These are phyloP conservation scores for Yamadazyma epiphylla DNA, from an alignment of 1,139 yeast species.

Conservation along the genomic window DNA sequence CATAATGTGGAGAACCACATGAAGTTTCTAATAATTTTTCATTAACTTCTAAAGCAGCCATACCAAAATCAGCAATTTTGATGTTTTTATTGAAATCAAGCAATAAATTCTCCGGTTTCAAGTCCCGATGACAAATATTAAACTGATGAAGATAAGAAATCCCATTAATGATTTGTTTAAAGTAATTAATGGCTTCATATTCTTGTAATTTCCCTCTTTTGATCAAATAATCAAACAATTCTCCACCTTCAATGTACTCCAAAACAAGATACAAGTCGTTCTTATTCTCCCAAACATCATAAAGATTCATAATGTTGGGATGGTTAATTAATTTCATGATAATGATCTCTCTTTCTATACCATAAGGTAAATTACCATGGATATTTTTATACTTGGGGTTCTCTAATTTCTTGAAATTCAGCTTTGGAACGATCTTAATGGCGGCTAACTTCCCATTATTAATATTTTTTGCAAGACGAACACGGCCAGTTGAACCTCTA, in stretches of 20 bases:
- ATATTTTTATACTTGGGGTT: conserved; percentile 44
- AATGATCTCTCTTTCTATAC: conserved; percentile 94
- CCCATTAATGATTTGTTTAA: conserved; percentile 89
- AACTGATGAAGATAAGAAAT: conserved; percentile 91
- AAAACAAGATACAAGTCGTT: conserved; percentile 86
- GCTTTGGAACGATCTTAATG: conserved; percentile 91
- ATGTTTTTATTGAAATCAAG: conserved; percentile 84
- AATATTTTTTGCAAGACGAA: conserved; percentile 82
- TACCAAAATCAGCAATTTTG: conserved; percentile 97
- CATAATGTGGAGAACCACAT: conserved; percentile 98
- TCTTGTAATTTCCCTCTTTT: conserved; percentile 87
- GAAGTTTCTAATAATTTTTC: conserved; percentile 86
- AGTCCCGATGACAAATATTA: conserved; percentile 92
- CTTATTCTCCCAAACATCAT: conserved; percentile 98
- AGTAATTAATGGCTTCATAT: conserved; percentile 83
- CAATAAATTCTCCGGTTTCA: conserved; percentile 90
- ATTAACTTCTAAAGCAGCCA: conserved; percentile 96
- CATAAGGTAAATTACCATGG: conserved; percentile 67
- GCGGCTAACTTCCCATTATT: conserved; percentile 90
- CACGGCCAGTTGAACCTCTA: conserved; percentile 93
- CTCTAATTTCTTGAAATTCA: conserved; percentile 55
- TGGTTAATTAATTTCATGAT: conserved; percentile 89
- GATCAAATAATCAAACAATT: conserved; percentile 84
- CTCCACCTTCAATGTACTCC: conserved; percentile 98
- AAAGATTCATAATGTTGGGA: conserved; percentile 90